Percentiles rank a stretch among this genome's conserved stretches.
These are phyloP conservation scores for Aspergillus sp. DNA, from an alignment of 2,329 filamentous ascomycete species.

Conservation along the genomic window DNA sequence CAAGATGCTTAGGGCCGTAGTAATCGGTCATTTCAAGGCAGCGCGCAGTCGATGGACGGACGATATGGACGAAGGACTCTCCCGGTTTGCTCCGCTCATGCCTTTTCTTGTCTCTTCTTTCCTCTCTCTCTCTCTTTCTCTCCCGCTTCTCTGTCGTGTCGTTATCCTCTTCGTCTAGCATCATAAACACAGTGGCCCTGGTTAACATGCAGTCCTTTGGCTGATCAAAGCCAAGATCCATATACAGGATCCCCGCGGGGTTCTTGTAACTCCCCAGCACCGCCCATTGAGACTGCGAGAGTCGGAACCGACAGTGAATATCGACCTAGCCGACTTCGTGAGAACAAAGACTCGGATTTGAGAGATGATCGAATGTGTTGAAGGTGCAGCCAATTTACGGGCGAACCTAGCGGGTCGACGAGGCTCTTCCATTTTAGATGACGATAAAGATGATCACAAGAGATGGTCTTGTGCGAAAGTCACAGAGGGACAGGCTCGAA, in stretches of 20 bases:
- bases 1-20: conserved; percentile 13
- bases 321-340: conserved; percentile 6
- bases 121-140: too few relatives aligned
- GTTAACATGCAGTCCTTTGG: conserved; percentile 9
- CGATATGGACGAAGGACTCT: too few relatives aligned
- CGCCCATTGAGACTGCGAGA: conserved; percentile 10
- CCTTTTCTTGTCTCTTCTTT: too few relatives aligned
- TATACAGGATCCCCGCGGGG: conserved; percentile 9
- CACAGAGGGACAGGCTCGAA: too few relatives aligned
- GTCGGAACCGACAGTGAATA: conserved; percentile 8
- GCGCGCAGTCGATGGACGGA: not conserved
- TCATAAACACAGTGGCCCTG: conserved; percentile 8
- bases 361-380: conserved; percentile 6
- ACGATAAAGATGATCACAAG: too few relatives aligned
- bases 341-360: conserved; percentile 5
- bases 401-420: too few relatives aligned
- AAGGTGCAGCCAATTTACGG: too few relatives aligned
- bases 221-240: conserved; percentile 12
- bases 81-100: too few relatives aligned
- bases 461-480: too few relatives aligned
- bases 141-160: too few relatives aligned
- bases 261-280: conserved; percentile 1
- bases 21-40: conserved; percentile 10
- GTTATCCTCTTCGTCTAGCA: not conserved
- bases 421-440: too few relatives aligned